These are phyloP conservation scores for Scheffersomyces stambukii DNA, from an alignment of 1,139 yeast species.

Conservation along the genomic window DNA sequence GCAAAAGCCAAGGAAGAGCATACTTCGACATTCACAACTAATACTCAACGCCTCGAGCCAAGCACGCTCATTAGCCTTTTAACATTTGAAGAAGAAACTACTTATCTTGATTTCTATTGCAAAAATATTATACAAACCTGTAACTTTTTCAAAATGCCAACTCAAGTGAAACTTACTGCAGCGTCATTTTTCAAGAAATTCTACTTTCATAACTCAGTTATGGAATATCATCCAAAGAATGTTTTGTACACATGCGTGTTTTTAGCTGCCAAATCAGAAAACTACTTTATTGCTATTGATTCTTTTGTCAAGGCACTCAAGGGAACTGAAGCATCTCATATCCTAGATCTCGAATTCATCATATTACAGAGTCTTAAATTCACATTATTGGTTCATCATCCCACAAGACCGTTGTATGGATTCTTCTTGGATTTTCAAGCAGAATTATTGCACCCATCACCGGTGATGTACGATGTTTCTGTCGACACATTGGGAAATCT, in stretches of 20 bases:
- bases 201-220: slow-evolving; percentile 71
- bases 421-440: slow-evolving; percentile 84
- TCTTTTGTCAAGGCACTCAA: slow-evolving; percentile 71
- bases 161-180: slow-evolving; percentile 71
- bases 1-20: slow-evolving; percentile 26
- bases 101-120: slow-evolving; percentile 65
- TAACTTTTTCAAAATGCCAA: slow-evolving; percentile 43
- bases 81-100: slow-evolving; percentile 63
- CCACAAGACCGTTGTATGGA: slow-evolving; percentile 78
- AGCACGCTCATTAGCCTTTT: slow-evolving; percentile 39
- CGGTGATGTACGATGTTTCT: slow-evolving; percentile 32
- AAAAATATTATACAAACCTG: slow-evolving; percentile 60
- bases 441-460: slow-evolving; percentile 41
- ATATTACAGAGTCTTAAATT: slow-evolving; percentile 72
- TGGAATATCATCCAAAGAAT: slow-evolving; percentile 85
- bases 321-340: slow-evolving; percentile 61
- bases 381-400: slow-evolving; percentile 82
- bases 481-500: slow-evolving; percentile 46
- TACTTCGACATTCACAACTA: slow-evolving; percentile 25
- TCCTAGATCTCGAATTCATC: slow-evolving; percentile 73
- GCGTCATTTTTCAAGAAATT: slow-evolving; percentile 78
- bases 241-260: slow-evolving; percentile 82
- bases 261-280: slow-evolving; percentile 89
- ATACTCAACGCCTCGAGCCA: slow-evolving; percentile 23
- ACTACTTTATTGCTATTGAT: slow-evolving; percentile 80